Percentiles rank a stretch among this genome's conserved stretches.
Evolutionary conservation across 768 basidiomycete species (phyloP).

Genomic region (Mycena vitilis): DNA sequence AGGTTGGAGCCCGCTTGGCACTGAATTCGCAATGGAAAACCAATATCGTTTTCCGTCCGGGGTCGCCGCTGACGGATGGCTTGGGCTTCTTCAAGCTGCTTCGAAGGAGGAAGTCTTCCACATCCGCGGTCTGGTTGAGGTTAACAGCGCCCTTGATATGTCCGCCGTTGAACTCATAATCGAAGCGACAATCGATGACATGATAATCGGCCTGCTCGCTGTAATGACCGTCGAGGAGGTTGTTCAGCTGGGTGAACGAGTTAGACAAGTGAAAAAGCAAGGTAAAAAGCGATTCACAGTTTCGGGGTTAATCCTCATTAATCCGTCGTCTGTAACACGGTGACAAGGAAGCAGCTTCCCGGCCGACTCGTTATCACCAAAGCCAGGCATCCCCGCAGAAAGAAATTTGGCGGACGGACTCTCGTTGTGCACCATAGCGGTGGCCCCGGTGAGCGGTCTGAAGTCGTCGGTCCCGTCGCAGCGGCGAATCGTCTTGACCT

Average conservation of each 20-base stretch:
- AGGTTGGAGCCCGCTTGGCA: slow-evolving; percentile 93
- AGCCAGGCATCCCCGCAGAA: slow-evolving; percentile 79
- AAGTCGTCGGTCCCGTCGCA: slow-evolving; percentile 89
- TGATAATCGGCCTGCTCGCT: slow-evolving; percentile 70
- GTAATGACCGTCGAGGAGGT: slow-evolving; percentile 82
- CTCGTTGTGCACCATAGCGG: slow-evolving; percentile 63
- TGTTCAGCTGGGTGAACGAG: slow-evolving; percentile 69
- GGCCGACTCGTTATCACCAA: slow-evolving; percentile 91
- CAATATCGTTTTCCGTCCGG: slow-evolving; percentile 80
- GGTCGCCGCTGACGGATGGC: slow-evolving; percentile 81
- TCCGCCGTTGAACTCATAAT: slow-evolving; percentile 95
- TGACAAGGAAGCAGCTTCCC: slow-evolving; percentile 97
- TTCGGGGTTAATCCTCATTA: slow-evolving; percentile 86
- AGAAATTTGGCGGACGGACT: slow-evolving; percentile 69
- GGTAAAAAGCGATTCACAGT: slow-evolving; percentile 66
- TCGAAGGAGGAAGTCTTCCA: slow-evolving; percentile 86
- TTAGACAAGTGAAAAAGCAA: slow-evolving; percentile 15
- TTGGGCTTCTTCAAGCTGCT: slow-evolving; percentile 64
- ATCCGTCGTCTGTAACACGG: slow-evolving; percentile 92
- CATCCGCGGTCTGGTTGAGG: slow-evolving; percentile 81
- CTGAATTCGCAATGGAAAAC: slow-evolving; percentile 99
- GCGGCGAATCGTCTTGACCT: slow-evolving; percentile 79
- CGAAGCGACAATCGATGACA: slow-evolving; percentile 96
- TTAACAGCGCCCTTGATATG: slow-evolving; percentile 94
- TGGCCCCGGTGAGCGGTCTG: slow-evolving; percentile 76